phyloP scores from a whole-genome alignment of 2,329 filamentous ascomycete species.

The Cytospora mali region DNA sequence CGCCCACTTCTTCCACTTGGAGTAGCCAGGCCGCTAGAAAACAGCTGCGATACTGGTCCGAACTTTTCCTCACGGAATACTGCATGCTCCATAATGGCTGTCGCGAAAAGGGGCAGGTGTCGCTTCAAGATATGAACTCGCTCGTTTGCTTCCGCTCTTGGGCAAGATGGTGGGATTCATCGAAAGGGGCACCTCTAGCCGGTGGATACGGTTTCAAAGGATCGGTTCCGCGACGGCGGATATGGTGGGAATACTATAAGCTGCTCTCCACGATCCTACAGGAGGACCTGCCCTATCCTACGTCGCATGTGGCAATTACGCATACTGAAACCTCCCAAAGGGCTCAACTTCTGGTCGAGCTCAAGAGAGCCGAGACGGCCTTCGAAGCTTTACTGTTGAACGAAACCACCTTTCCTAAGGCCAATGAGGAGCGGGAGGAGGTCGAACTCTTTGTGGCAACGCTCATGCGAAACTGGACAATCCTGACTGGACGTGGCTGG shows the following conservation, averaged over 20 bases:
- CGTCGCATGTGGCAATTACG: slow-evolving; percentile 46
- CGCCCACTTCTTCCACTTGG: slow-evolving; percentile 61
- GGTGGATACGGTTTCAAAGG: slow-evolving; percentile 63
- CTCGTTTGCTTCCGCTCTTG: slow-evolving; percentile 66
- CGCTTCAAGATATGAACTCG: slow-evolving; percentile 55
- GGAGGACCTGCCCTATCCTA: slow-evolving; percentile 62
- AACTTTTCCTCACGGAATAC: slow-evolving; percentile 74
- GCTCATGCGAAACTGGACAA: slow-evolving; percentile 82
- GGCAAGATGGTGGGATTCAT: slow-evolving; percentile 67
- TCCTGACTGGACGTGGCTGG: slow-evolving; percentile 81
- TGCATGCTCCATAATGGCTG: slow-evolving; percentile 70
- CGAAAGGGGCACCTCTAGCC: slow-evolving; percentile 47
- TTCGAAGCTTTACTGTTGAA: slow-evolving; percentile 80
- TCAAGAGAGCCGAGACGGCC: slow-evolving; percentile 75
- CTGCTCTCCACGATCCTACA: slow-evolving; percentile 77
- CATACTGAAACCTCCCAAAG: slow-evolving; percentile 57
- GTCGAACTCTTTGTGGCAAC: slow-evolving; percentile 81
- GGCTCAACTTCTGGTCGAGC: slow-evolving; percentile 70
- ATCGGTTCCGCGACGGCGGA: slow-evolving; percentile 62
- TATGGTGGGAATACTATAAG: slow-evolving; percentile 86
- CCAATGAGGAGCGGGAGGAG: slow-evolving; percentile 75
- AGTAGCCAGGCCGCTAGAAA: slow-evolving; percentile 55
- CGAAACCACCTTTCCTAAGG: slow-evolving; percentile 82
- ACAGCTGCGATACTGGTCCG: slow-evolving; percentile 77
- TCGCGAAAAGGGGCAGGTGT: slow-evolving; percentile 53